Percentiles rank a stretch among this genome's conserved stretches.
Evolutionary conservation across 2,329 filamentous ascomycete species (phyloP).

Genomic region (Verticillium longisporum): DNA sequence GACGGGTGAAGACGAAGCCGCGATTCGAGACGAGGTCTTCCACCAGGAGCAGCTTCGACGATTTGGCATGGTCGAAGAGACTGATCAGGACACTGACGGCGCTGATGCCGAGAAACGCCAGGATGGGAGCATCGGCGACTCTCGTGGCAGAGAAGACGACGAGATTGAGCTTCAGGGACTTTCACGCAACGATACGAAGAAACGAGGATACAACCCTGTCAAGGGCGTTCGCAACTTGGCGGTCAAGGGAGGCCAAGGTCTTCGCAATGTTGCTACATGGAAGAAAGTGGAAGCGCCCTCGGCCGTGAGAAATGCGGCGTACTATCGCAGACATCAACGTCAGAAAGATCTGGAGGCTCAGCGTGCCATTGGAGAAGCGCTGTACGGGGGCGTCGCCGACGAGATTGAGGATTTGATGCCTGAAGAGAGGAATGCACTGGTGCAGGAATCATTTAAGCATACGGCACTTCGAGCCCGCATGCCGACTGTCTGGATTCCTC

Average conservation of each 20-base stretch:
- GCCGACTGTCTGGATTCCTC: constrained; percentile 89
- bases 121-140: constrained; percentile 35
- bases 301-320: constrained; percentile 32
- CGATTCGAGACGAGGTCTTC: constrained; percentile 84
- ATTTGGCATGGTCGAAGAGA: constrained; percentile 52
- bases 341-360: constrained; percentile 65
- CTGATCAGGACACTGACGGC: constrained; percentile 39
- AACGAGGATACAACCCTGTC: constrained; percentile 37
- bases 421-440: constrained; percentile 78
- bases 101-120: constrained; percentile 32
- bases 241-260: constrained; percentile 38
- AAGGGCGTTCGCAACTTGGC: constrained; percentile 43
- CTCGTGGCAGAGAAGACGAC: constrained; percentile 16
- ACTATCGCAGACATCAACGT: constrained; percentile 41
- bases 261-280: constrained; percentile 37
- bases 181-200: constrained; percentile 17
- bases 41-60: constrained; percentile 68
- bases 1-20: constrained; percentile 91
- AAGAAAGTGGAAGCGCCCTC: constrained; percentile 27
- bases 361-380: constrained; percentile 65
- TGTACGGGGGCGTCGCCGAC: constrained; percentile 84
- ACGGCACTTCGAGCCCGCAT: constrained; percentile 75
- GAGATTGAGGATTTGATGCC: constrained; percentile 92
- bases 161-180: constrained; percentile 25
- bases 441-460: constrained; percentile 86